phyloP scores from a whole-genome alignment of 345 rosid genomes.

The Leavenworthia alabamica region DNA sequence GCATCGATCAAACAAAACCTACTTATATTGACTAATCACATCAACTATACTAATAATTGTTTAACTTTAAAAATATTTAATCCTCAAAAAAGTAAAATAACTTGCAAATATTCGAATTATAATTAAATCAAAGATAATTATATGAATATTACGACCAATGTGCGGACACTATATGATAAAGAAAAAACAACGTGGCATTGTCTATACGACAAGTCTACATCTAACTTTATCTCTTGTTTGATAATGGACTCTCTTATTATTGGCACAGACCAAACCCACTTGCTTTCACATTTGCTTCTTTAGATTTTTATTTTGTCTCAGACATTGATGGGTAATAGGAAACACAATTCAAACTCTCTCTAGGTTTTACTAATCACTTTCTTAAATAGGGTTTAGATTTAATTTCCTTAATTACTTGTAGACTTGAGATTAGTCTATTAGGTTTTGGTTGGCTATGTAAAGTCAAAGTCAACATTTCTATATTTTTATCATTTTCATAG shows the following conservation, averaged over 20 bases:
- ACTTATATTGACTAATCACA: neutral
- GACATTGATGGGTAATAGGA: constrained; percentile 34
- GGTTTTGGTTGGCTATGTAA: constrained; percentile 27
- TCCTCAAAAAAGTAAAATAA: no score
- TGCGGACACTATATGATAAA: constrained; percentile 29
- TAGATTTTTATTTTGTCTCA: neutral
- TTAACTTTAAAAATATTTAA: no score
- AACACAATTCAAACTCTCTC: constrained; percentile 5
- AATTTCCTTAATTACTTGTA: constrained; percentile 7
- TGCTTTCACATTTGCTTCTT: neutral
- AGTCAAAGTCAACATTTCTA: constrained; percentile 32
- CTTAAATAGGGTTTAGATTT: constrained; percentile 12
- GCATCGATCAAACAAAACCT: neutral
- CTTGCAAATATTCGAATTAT: constrained; percentile 1
- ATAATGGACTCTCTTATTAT: constrained; percentile 33
- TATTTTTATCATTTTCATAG: neutral
- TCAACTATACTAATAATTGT: neutral
- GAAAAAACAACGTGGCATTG: constrained; percentile 30
- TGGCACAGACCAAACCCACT: constrained; percentile 35
- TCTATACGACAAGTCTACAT: constrained; percentile 29
- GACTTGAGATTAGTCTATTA: constrained; percentile 23
- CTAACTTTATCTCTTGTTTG: no score
- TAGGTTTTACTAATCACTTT: constrained; percentile 19
- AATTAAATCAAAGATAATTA: no score
- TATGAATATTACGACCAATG: no score